Conservation (phyloP, 1,284 basidiomycete genomes). For the Trichosporon sp. region DNA sequence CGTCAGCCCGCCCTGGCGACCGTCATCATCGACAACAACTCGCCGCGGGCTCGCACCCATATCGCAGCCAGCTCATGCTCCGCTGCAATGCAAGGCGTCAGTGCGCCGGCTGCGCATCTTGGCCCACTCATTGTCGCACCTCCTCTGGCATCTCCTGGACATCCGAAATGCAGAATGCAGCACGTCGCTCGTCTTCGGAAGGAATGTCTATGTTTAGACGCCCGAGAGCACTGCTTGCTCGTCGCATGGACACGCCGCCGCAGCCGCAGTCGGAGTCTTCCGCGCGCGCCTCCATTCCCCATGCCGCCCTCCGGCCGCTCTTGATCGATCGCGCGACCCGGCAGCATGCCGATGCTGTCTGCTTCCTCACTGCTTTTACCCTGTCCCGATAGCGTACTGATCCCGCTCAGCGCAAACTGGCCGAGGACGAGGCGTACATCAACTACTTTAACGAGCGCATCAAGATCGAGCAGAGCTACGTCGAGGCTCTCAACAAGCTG, state of each 20-base stretch:
- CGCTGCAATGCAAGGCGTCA: no score
- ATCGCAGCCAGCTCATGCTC: no score
- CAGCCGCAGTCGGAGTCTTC: not conserved
- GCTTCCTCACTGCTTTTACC: not conserved
- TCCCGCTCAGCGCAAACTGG: constrained; percentile 42
- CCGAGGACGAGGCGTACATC: constrained; percentile 64
- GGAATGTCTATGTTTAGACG: not conserved
- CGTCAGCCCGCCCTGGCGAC: no score
- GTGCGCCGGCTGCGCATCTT: not conserved
- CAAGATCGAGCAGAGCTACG: constrained; percentile 72
- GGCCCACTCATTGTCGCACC: not conserved
- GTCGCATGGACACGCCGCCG: not conserved
- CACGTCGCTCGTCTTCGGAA: not conserved
- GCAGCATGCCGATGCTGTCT: not conserved
- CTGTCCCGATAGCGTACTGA: not conserved
- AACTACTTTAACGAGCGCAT: constrained; percentile 77
- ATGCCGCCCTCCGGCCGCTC: not conserved
- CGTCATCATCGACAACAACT: no score
- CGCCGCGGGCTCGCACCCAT: not conserved
- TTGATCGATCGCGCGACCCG: not conserved
- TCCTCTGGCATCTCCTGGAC: not conserved
- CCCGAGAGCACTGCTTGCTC: not conserved
- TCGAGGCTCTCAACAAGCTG: constrained; percentile 64
- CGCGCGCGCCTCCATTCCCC: not conserved
- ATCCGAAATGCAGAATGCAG: not conserved